phyloP scores from a whole-genome alignment of 495 filamentous ascomycete species.

The Amniculicola lignicola region DNA sequence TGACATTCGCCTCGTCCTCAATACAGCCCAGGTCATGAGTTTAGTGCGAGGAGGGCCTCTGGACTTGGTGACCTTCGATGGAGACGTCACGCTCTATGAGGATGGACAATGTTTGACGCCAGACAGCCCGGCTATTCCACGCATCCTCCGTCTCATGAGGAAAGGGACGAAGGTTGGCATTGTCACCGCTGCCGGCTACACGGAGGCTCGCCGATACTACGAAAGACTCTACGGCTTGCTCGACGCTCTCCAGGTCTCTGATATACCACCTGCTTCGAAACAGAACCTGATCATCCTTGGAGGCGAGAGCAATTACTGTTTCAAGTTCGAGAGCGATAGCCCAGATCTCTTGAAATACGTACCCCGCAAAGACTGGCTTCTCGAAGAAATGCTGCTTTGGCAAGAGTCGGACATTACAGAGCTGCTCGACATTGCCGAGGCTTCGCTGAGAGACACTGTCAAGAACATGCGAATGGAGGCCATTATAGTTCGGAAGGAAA shows the following conservation, averaged over 20 bases:
- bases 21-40: slow-evolving; percentile 89
- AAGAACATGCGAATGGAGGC: slow-evolving; percentile 72
- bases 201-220: slow-evolving; percentile 78
- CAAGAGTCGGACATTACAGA: slow-evolving; percentile 68
- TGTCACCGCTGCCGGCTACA: slow-evolving; percentile 95
- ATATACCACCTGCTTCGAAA: slow-evolving; percentile 61
- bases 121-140: slow-evolving; percentile 72
- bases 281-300: slow-evolving; percentile 85
- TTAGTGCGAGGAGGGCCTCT: slow-evolving; percentile 65
- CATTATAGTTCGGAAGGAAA: slow-evolving; percentile 78
- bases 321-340: slow-evolving; percentile 61
- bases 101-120: slow-evolving; percentile 76
- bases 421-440: slow-evolving; percentile 83
- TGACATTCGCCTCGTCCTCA: slow-evolving; percentile 87
- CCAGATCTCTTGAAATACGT: slow-evolving; percentile 59
- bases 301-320: slow-evolving; percentile 80
- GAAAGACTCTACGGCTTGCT: slow-evolving; percentile 79
- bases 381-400: slow-evolving; percentile 88
- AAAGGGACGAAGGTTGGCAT: slow-evolving; percentile 77
- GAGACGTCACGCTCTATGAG: slow-evolving; percentile 95
- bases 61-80: slow-evolving; percentile 90
- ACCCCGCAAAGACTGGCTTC: slow-evolving; percentile 68
- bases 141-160: slow-evolving; percentile 64
- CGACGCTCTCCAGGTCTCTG: slow-evolving; percentile 68
- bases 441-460: slow-evolving; percentile 74